Percentiles rank a stretch among this genome's conserved stretches.
phyloP scores from a whole-genome alignment of 2,329 filamentous ascomycete genomes.

The Aspergillus bombycis region DNA sequence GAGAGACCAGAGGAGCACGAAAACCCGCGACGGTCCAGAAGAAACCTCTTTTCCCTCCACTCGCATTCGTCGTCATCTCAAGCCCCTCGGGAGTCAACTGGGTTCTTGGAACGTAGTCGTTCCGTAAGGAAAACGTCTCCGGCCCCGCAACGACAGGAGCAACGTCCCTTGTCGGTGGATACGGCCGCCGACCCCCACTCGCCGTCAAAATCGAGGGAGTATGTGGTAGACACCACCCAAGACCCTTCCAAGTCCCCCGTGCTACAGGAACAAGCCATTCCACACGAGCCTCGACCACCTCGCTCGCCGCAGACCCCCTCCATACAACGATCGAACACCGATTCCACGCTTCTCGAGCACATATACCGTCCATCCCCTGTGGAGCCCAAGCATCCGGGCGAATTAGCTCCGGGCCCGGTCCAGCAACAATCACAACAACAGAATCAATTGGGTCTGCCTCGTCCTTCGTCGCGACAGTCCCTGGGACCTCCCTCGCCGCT shows the following conservation, averaged over 20 bases:
- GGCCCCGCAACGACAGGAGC: constrained; percentile 21
- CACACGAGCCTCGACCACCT: constrained; percentile 19
- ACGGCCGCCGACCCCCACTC: constrained; percentile 8
- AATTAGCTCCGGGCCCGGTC: constrained; percentile 17
- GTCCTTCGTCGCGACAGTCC: constrained; percentile 26
- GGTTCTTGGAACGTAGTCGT: constrained; percentile 31
- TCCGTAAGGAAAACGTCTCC: constrained; percentile 31
- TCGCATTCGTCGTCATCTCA: constrained; percentile 22
- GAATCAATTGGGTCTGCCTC: constrained; percentile 10
- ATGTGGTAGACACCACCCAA: constrained; percentile 22
- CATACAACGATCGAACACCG: constrained; percentile 32
- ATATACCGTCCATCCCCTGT: constrained; percentile 25
- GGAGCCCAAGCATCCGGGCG: constrained; percentile 21
- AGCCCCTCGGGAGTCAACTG: constrained; percentile 21
- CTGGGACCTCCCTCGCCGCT: constrained; percentile 27
- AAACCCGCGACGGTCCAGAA: constrained; percentile 26
- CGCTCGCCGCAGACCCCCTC: constrained; percentile 20
- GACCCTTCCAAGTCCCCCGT: constrained; percentile 24
- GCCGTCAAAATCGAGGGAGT: constrained; percentile 20
- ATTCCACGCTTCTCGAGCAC: constrained; percentile 27
- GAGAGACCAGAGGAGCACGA: constrained; percentile 21
- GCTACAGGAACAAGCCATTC: constrained; percentile 20
- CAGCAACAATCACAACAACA: constrained; percentile 13
- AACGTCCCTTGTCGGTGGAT: constrained; percentile 18
- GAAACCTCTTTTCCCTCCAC: constrained; percentile 27